A percentile compares a stretch with the other conserved stretches of the same genome.
Evolutionary conservation across 352 stramenopile genomes (phyloP).

Genomic region (Globisporangium carolinianum): DNA sequence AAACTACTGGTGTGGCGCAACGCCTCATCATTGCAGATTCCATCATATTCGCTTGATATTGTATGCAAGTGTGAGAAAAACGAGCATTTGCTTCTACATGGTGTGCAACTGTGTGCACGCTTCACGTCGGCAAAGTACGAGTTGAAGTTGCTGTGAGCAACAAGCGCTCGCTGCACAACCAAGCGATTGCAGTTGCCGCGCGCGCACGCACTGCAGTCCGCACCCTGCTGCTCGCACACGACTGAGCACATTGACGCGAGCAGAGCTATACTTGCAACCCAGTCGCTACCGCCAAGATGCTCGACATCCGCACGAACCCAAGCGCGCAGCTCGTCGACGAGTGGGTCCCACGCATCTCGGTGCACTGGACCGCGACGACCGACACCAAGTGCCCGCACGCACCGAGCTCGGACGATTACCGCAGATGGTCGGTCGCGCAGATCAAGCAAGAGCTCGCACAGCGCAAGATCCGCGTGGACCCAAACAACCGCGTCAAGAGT

Average conservation of each 20-base stretch:
- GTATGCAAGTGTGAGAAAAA: background rate
- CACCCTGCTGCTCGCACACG: background rate
- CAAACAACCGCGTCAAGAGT: slow-evolving; percentile 35
- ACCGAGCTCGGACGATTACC: slow-evolving; percentile 47
- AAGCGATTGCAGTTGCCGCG: no score
- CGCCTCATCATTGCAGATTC: no score
- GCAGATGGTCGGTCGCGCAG: slow-evolving; percentile 40
- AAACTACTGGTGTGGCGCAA: no score
- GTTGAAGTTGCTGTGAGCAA: slow-evolving; percentile 8
- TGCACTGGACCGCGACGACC: slow-evolving; percentile 33
- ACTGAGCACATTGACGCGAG: background rate
- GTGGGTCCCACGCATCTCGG: slow-evolving; percentile 24
- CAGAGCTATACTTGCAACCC: background rate
- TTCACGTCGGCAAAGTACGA: slow-evolving; percentile 4
- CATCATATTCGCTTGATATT: background rate
- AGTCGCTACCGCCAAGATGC: background rate
- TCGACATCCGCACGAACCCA: background rate
- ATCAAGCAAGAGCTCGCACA: slow-evolving; percentile 49
- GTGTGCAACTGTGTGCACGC: background rate
- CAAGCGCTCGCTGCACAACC: no score
- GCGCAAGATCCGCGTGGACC: slow-evolving; percentile 37
- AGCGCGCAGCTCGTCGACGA: slow-evolving; percentile 8
- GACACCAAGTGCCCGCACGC: slow-evolving; percentile 29
- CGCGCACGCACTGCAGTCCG: background rate
- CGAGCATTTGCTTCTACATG: background rate